Evolutionary conservation across 352 stramenopile species (phyloP).

Genomic region (Phytophthora syringae): DNA sequence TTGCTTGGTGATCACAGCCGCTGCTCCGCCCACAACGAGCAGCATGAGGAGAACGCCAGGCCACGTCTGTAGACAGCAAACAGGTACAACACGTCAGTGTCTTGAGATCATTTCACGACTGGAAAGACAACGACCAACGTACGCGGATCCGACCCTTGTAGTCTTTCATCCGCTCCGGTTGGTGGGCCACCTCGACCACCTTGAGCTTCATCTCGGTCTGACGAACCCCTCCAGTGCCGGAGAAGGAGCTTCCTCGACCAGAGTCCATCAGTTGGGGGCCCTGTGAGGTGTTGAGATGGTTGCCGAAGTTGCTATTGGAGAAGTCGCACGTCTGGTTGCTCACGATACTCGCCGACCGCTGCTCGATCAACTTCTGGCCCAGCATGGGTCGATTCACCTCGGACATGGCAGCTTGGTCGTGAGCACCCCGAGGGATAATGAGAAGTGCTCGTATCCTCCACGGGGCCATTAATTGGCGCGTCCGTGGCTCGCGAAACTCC

Average conservation of each 20-base stretch:
- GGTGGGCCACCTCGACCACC: slow-evolving; percentile 46
- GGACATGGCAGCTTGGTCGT: slow-evolving; percentile 4
- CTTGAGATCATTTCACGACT: no score
- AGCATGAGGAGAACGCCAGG: slow-evolving; percentile 56
- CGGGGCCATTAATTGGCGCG: background rate
- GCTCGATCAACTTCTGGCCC: background rate
- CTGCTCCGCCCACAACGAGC: slow-evolving; percentile 43
- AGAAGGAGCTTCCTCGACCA: slow-evolving; percentile 11
- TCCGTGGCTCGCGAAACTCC: background rate
- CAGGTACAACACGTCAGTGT: background rate
- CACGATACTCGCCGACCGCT: background rate
- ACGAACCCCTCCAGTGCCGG: no score
- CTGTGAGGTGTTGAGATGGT: background rate
- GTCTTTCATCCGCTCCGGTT: slow-evolving; percentile 49
- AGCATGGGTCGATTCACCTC: background rate
- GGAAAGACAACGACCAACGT: no score
- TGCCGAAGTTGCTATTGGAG: slow-evolving; percentile 5
- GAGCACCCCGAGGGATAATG: slow-evolving; percentile 3
- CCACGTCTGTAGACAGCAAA: slow-evolving; percentile 46
- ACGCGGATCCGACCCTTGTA: slow-evolving; percentile 79
- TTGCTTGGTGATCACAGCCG: slow-evolving; percentile 50
- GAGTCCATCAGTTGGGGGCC: slow-evolving; percentile 7
- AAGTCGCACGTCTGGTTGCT: slow-evolving; percentile 10
- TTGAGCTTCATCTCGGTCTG: slow-evolving; percentile 73
- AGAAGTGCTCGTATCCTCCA: slow-evolving; percentile 6